Base-by-base conservation (phyloP, 2,329 filamentous ascomycete genomes). In the Amauroascus niger region DNA sequence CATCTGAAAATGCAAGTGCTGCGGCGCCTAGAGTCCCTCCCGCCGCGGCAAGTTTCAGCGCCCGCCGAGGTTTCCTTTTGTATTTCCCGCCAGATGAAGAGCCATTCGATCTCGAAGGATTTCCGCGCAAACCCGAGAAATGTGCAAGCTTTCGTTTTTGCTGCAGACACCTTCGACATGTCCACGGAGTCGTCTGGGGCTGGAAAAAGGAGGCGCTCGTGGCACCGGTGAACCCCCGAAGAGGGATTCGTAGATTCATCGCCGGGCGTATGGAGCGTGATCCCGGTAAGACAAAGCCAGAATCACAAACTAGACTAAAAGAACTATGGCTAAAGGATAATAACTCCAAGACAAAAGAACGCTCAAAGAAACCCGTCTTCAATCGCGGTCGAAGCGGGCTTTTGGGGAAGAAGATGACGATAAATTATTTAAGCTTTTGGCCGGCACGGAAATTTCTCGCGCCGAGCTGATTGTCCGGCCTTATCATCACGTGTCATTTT, bases 1-100 rank as follows among this genome's bases (percentile, higher is more conserved):
- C 83, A 49, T 83, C 79, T 44, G 72, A 77, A 60, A 80, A 74
- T 8, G 74, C 72, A 47, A 80, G 66, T 5, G 71, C 71, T 14
- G 66, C 71, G 6, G 71, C 69, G 30, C 70, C 69, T 14, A 77
- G 46, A 16, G 65, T 58, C 20, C 70, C 67, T 20, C 66, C 62
- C 11, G 67, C 59, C 24, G 68, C 58, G 40, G 65, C 64, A 58
- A 68, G 66, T 51, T 63, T 66, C 49, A 71, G 52, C 20, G 56
- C 54, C 48, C 59, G 69, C 32, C 61, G 63, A 32, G 57, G 60
- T 26, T 52, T 41, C 22, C 26, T 54, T 33, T 39, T 55, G 5
- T 43, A 18, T 22, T 20, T 37, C 8, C 28, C 22, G 32, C 24
- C 35, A 20, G 39, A 49, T 4, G 45, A 20, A 13, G 26, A 30